phyloP scores from a whole-genome alignment of 2,329 filamentous ascomycete genomes.

The Aspergillus alliaceus region DNA sequence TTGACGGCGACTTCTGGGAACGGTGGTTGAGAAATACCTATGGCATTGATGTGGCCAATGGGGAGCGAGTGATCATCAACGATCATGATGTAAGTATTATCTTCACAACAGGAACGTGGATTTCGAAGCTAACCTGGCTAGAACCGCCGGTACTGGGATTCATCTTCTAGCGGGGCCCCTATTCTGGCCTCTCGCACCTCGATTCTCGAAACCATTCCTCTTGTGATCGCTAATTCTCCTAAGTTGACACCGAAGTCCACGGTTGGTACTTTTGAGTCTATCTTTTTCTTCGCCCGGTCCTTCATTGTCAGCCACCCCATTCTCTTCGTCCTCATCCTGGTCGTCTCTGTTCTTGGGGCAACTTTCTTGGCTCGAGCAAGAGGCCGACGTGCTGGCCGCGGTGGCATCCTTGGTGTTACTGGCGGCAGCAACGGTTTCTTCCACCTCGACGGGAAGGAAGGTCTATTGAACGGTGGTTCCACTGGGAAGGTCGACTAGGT shows the following conservation, averaged over 20 bases:
- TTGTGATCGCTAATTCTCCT: constrained; percentile 50
- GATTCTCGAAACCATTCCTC: constrained; percentile 75
- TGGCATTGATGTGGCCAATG: constrained; percentile 79
- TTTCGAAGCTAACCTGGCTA: constrained; percentile 43
- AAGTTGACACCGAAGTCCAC: constrained; percentile 52
- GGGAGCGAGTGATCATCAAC: constrained; percentile 92
- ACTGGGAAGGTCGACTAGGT: constrained; percentile 50
- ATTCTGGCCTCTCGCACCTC: constrained; percentile 88
- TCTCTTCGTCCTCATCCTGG: constrained; percentile 41
- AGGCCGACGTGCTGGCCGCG: constrained; percentile 29
- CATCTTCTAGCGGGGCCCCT: constrained; percentile 80
- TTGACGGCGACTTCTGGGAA: constrained; percentile 96
- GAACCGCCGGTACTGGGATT: constrained; percentile 95
- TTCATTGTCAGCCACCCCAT: constrained; percentile 47
- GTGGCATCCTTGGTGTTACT: constrained; percentile 38
- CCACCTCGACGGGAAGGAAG: constrained; percentile 50
- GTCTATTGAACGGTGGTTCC: constrained; percentile 42
- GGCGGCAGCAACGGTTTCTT: constrained; percentile 44
- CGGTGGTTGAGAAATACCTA: constrained; percentile 95
- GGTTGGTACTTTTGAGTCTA: constrained; percentile 46
- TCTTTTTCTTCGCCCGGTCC: constrained; percentile 47
- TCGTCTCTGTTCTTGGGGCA: constrained; percentile 34
- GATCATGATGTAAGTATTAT: constrained; percentile 88
- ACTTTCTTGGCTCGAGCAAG: constrained; percentile 36
- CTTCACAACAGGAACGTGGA: too few species aligned